Conservation (phyloP, 805 yeast genomes). For the Zygosaccharomyces bailii region DNA sequence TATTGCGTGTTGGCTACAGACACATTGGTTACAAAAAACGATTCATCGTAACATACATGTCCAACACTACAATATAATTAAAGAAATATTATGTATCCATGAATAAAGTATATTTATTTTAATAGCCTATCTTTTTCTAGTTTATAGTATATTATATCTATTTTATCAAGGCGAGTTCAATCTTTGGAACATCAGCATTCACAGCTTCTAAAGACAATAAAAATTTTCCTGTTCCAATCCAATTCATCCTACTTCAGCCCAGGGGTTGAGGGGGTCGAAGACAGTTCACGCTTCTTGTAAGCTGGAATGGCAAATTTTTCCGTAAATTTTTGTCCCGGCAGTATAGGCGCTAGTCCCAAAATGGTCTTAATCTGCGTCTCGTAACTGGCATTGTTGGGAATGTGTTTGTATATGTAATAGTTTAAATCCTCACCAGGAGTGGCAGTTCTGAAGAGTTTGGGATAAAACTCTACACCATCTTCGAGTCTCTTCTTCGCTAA, state of each 20-base stretch:
- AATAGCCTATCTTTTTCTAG: not conserved
- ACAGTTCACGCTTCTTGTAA: constrained; percentile 45
- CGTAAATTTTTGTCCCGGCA: constrained; percentile 75
- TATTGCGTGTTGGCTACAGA: constrained; percentile 5
- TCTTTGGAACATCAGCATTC: not conserved
- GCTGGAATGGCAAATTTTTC: constrained; percentile 69
- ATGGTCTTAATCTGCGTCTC: constrained; percentile 54
- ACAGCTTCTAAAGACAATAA: not conserved
- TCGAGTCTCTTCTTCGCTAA: constrained; percentile 70
- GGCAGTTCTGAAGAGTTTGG: constrained; percentile 63
- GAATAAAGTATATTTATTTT: too few species aligned
- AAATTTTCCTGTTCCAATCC: not conserved
- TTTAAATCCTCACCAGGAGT: constrained; percentile 50
- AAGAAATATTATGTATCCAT: too few species aligned
- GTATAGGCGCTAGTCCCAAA: constrained; percentile 66
- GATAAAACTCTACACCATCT: constrained; percentile 76
- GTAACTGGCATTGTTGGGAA: constrained; percentile 49
- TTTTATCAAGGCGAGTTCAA: not conserved
- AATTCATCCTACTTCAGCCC: constrained; percentile 1
- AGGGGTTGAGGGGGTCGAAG: constrained; percentile 10
- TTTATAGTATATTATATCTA: not conserved
- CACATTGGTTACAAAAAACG: constrained; percentile 20
- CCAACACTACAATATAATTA: too few species aligned
- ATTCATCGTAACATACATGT: constrained; percentile 2
- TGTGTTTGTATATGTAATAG: constrained; percentile 61